phyloP scores from a whole-genome alignment of 148 eudicot genomes.

The Vaccinium corymbosum region DNA sequence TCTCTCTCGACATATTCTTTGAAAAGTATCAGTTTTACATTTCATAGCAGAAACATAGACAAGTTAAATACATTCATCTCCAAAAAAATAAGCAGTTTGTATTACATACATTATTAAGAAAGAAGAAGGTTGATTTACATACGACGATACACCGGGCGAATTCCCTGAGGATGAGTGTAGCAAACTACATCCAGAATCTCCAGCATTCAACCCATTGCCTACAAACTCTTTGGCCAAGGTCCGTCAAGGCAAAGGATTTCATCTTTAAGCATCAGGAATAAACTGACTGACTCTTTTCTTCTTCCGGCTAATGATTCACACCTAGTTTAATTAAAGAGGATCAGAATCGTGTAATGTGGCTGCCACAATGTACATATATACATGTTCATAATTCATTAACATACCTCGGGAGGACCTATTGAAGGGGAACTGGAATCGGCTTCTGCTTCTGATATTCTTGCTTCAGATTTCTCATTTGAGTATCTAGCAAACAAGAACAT shows the following conservation, averaged over 20 bases:
- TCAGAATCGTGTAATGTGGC: neutral
- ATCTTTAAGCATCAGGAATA: neutral
- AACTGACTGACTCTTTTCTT: neutral
- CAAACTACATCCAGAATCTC: conserved; percentile 1
- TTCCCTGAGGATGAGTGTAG: neutral
- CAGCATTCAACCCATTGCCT: conserved; percentile 2
- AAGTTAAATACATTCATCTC: neutral
- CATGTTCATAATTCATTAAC: neutral
- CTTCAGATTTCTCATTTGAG: conserved; percentile 94
- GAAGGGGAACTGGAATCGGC: conserved; percentile 28
- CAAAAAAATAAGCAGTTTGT: neutral
- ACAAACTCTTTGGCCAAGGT: neutral
- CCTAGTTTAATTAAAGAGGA: neutral
- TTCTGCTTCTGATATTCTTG: conserved; percentile 64
- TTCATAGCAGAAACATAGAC: neutral
- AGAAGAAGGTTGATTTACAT: neutral
- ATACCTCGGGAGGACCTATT: conserved; percentile 49
- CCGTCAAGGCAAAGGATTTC: neutral
- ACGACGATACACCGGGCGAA: neutral
- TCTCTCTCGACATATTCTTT: too few species aligned
- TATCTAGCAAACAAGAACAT: conserved; percentile 38
- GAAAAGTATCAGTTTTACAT: neutral
- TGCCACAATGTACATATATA: neutral
- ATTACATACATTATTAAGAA: neutral
- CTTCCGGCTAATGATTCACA: neutral